Evolutionary conservation across 2,329 filamentous ascomycete species (phyloP).

Genomic region (Aspergillus carbonarius): DNA sequence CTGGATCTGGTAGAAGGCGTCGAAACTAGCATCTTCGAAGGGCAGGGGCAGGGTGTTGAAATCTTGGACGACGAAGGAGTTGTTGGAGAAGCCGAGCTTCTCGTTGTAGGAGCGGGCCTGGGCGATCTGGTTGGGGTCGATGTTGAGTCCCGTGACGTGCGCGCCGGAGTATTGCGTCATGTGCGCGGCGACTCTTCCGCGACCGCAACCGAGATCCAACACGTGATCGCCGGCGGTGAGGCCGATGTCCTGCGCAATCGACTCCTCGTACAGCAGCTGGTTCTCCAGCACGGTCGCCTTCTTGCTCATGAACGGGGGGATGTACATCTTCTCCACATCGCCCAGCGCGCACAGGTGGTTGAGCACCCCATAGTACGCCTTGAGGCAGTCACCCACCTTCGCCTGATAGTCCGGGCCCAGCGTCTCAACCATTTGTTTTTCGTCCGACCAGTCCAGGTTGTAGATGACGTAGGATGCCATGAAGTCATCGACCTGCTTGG

Average conservation of each 20-base stretch:
- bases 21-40: constrained; percentile 51
- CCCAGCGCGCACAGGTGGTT: constrained; percentile 57
- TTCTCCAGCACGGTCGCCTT: constrained; percentile 53
- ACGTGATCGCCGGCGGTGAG: constrained; percentile 49
- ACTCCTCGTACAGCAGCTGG: constrained; percentile 55
- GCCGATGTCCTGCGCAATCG: constrained; percentile 49
- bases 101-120: constrained; percentile 49
- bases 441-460: constrained; percentile 56
- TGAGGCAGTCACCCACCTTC: constrained; percentile 53
- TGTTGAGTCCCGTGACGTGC: constrained; percentile 54
- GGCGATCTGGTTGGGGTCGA: constrained; percentile 54
- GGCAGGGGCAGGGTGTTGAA: constrained; percentile 55
- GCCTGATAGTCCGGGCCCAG: constrained; percentile 53
- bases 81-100: constrained; percentile 46
- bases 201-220: constrained; percentile 55
- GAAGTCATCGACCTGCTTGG: constrained; percentile 55
- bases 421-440: constrained; percentile 48
- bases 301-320: constrained; percentile 55
- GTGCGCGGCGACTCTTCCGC: constrained; percentile 55
- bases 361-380: constrained; percentile 54
- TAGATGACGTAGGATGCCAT: constrained; percentile 60
- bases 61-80: constrained; percentile 50
- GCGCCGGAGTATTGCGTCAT: constrained; percentile 52
- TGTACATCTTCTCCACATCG: constrained; percentile 61
- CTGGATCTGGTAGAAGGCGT: constrained; percentile 59